phyloP scores from a whole-genome alignment of 257 asterid species.

The Forsythia suspensa region DNA sequence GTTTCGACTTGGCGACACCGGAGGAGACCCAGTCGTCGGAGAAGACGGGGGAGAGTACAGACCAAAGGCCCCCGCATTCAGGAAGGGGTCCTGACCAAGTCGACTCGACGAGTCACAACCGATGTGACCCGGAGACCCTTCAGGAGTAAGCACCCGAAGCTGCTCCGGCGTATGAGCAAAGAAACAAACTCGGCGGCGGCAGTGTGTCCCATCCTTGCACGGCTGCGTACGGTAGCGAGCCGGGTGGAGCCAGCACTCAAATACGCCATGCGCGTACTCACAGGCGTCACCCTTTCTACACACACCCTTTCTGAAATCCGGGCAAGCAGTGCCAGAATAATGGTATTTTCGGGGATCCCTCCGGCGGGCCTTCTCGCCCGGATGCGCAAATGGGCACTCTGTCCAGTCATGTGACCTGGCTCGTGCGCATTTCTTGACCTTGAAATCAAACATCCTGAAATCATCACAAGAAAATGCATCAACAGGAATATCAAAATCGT shows the following conservation, averaged over 20 bases:
- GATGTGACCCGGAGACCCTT: conserved; percentile 39
- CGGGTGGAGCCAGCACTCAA: conserved; percentile 95
- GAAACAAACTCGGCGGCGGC: conserved; percentile 86
- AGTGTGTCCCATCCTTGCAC: conserved; percentile 82
- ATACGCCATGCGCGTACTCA: conserved; percentile 91
- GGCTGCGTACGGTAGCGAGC: conserved; percentile 91
- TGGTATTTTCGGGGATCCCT: conserved; percentile 69
- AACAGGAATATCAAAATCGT: conserved; percentile 61
- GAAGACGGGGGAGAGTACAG: conserved; percentile 53
- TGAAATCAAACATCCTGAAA: conserved; percentile 86
- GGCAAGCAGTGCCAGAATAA: conserved; percentile 79
- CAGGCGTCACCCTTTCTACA: conserved; percentile 78
- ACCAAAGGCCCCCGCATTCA: conserved; percentile 23
- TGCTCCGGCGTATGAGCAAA: conserved; percentile 88
- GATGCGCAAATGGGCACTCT: conserved; percentile 87
- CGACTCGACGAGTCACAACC: conserved; percentile 24
- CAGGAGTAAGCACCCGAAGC: conserved; percentile 62
- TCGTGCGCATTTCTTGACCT: conserved; percentile 67
- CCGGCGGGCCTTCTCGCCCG: conserved; percentile 94
- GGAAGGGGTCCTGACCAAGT: conserved; percentile 23
- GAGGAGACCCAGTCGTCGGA: conserved; percentile 57
- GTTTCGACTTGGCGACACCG: conserved; percentile 54
- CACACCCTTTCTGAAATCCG: conserved; percentile 67
- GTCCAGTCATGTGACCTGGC: conserved; percentile 95
- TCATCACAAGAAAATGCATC: conserved; percentile 82